Conservation (phyloP, 768 basidiomycete genomes). For the Boletus reticulatus region DNA sequence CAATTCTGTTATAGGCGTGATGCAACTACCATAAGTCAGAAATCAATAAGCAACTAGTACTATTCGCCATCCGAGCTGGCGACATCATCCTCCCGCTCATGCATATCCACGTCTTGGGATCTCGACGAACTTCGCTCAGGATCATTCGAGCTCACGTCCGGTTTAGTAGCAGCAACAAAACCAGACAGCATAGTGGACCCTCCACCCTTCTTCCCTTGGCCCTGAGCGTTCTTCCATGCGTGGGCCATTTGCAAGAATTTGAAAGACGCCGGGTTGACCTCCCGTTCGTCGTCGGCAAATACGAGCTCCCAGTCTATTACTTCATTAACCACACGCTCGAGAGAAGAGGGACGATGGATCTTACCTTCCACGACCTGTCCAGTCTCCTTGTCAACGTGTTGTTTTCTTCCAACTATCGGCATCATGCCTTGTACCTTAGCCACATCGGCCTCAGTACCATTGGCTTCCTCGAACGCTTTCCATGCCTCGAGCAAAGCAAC, state of each 20-base stretch:
- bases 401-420: slow-evolving; percentile 85
- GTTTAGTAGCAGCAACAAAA: slow-evolving; percentile 42
- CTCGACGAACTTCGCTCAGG: slow-evolving; percentile 7
- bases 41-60: background rate
- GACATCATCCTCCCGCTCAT: slow-evolving; percentile 38
- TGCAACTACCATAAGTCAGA: background rate
- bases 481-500: slow-evolving; percentile 91
- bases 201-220: slow-evolving; percentile 42
- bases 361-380: slow-evolving; percentile 85
- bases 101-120: slow-evolving; percentile 25
- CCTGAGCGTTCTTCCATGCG: slow-evolving; percentile 72
- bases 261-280: slow-evolving; percentile 90
- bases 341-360: slow-evolving; percentile 18
- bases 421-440: slow-evolving; percentile 88
- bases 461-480: slow-evolving; percentile 87
- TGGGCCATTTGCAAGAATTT: slow-evolving; percentile 96
- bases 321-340: background rate
- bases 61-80: slow-evolving; percentile 53
- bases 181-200: slow-evolving; percentile 41
- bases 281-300: slow-evolving; percentile 94
- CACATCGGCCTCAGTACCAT: slow-evolving; percentile 72
- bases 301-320: slow-evolving; percentile 89
- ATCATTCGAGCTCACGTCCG: slow-evolving; percentile 8
- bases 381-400: slow-evolving; percentile 80
- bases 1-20: too few species aligned